Conservation (phyloP, 1,284 basidiomycete genomes). For the Anthracocystis walkeri region DNA sequence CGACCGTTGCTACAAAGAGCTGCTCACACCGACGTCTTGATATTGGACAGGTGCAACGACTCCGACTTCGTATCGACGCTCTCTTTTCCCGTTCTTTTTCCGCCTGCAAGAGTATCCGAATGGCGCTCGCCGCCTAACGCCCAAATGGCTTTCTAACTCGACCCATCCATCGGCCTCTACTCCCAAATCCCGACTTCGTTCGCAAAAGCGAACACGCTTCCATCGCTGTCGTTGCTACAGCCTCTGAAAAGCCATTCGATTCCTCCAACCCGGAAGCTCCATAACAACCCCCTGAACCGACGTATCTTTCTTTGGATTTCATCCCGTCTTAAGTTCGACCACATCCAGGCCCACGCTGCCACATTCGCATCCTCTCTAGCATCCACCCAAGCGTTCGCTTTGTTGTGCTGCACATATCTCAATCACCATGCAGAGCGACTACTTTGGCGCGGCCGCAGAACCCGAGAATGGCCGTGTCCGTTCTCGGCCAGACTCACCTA, state of each 20-base stretch:
- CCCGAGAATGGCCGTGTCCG: constrained; percentile 35
- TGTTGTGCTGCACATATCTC: neutral
- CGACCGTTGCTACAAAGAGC: neutral
- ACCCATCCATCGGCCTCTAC: neutral
- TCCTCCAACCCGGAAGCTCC: neutral
- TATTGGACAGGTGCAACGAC: constrained; percentile 1
- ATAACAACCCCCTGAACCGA: neutral
- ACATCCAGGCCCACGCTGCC: too few relatives aligned
- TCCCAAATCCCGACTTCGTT: neutral
- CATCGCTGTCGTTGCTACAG: constrained; percentile 11
- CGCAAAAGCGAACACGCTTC: neutral
- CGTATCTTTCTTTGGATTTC: neutral
- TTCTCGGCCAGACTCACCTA: constrained; percentile 39
- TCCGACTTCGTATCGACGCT: neutral
- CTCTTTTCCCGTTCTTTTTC: neutral
- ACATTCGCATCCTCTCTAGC: neutral
- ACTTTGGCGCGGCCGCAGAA: constrained; percentile 46
- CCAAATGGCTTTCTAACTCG: constrained; percentile 1
- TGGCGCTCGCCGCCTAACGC: constrained; percentile 3
- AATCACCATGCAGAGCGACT: constrained; percentile 42
- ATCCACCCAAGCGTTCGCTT: neutral
- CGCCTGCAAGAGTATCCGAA: neutral
- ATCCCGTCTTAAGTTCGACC: too few relatives aligned
- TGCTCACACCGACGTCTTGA: neutral
- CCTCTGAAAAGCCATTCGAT: neutral